A percentile compares a stretch with the other conserved stretches of the same genome.
Evolutionary conservation across 306 rosid species (phyloP).

Genomic region (Pyrus pyrifolia): DNA sequence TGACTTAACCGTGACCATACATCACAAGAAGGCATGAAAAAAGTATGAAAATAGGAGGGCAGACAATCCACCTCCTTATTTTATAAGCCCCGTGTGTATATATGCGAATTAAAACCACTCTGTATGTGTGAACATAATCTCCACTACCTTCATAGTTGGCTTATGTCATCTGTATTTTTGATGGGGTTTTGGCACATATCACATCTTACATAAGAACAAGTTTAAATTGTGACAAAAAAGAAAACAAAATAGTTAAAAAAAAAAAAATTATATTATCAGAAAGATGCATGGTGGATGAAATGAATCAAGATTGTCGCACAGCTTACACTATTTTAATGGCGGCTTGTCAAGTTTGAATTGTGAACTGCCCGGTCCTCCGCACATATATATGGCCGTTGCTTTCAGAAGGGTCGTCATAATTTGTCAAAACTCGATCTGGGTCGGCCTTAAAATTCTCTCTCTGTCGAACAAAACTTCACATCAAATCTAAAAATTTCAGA

Average conservation of each 20-base stretch:
- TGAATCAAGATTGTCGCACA: not conserved
- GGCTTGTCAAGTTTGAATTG: slow-evolving; percentile 21
- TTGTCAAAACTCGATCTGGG: slow-evolving; percentile 16
- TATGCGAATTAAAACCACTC: not conserved
- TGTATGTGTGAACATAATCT: not conserved
- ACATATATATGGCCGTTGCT: slow-evolving; percentile 6
- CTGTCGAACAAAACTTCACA: not conserved
- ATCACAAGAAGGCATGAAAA: no score
- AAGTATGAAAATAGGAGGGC: no score
- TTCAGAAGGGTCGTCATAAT: not conserved
- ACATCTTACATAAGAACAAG: not conserved
- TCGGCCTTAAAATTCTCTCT: not conserved
- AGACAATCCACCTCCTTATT: no score
- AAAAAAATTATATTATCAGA: not conserved
- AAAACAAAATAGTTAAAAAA: not conserved
- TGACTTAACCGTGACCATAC: no score
- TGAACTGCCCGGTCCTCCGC: not conserved
- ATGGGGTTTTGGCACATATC: not conserved
- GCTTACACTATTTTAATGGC: slow-evolving; percentile 11
- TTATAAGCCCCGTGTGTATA: not conserved
- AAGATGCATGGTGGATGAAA: not conserved
- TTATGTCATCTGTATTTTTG: not conserved
- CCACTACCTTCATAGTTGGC: not conserved
- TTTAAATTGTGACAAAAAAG: not conserved
- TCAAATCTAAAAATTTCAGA: not conserved